These are phyloP conservation scores for Yarrowia osloensis DNA, from an alignment of 805 yeast genomes.

Conservation along the genomic window DNA sequence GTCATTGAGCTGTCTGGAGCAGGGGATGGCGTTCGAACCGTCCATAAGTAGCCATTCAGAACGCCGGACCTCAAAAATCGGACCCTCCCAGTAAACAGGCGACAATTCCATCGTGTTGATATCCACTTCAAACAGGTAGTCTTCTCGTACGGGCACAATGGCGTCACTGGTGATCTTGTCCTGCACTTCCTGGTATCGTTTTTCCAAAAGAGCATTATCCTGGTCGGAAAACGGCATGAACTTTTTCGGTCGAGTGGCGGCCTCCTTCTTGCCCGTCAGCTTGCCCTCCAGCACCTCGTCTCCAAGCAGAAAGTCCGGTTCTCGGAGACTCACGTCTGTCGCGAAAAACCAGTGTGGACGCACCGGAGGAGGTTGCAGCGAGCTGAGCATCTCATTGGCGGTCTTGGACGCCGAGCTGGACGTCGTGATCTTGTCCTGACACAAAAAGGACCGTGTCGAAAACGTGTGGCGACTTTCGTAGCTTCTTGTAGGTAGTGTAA, in stretches of 20 bases:
- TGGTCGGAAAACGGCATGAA: constrained; percentile 65
- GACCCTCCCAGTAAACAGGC: constrained; percentile 90
- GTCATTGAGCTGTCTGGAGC: constrained; percentile 52
- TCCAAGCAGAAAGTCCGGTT: constrained; percentile 56
- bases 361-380: constrained; percentile 23
- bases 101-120: constrained; percentile 53
- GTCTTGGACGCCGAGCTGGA: background rate
- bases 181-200: constrained; percentile 44
- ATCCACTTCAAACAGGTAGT: constrained; percentile 73
- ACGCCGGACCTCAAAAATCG: constrained; percentile 75
- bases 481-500: background rate
- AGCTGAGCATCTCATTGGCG: constrained; percentile 4
- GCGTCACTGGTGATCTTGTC: constrained; percentile 7
- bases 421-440: background rate
- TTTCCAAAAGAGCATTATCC: constrained; percentile 68
- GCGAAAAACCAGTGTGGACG: constrained; percentile 72
- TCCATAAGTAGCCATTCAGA: constrained; percentile 78
- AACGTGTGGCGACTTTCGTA: background rate
- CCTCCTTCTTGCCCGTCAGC: constrained; percentile 38
- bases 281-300: background rate
- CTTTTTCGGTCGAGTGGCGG: constrained; percentile 47
- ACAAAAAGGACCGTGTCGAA: background rate
- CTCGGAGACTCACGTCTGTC: constrained; percentile 69
- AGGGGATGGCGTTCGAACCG: constrained; percentile 51
- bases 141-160: constrained; percentile 72